Evolutionary conservation across 768 basidiomycete species (phyloP).

Genomic region (Amanita fuliginea): DNA sequence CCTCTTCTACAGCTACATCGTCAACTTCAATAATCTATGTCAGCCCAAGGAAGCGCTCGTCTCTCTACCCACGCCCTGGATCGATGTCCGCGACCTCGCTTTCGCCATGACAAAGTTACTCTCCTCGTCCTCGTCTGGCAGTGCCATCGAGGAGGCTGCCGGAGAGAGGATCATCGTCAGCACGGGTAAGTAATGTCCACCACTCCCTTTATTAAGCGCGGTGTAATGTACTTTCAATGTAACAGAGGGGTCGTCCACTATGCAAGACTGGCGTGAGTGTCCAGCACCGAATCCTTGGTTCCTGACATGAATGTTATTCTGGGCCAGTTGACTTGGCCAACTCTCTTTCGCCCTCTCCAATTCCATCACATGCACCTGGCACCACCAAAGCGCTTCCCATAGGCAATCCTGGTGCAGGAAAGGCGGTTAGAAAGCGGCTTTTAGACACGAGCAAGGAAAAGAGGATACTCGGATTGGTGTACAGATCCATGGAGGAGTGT

Average conservation of each 20-base stretch:
- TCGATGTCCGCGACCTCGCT: conserved; percentile 5
- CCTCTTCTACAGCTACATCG: not conserved
- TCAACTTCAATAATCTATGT: not conserved
- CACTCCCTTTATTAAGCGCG: too few species aligned
- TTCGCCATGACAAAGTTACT: not conserved
- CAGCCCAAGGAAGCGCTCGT: not conserved
- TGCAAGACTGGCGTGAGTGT: conserved; percentile 3
- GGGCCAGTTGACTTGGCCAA: conserved; percentile 4
- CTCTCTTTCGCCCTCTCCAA: conserved; percentile 2
- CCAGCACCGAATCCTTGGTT: too few species aligned
- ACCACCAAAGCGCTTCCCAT: not conserved
- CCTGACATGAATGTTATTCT: too few species aligned
- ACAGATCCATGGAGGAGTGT: conserved; percentile 4
- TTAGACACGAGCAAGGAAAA: conserved; percentile 2
- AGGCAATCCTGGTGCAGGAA: not conserved
- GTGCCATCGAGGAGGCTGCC: not conserved
- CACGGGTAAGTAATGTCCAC: not conserved
- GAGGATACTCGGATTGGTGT: conserved; percentile 1
- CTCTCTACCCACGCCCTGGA: not conserved
- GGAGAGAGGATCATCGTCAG: conserved; percentile 3
- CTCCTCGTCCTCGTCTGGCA: too few species aligned
- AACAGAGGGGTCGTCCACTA: not conserved
- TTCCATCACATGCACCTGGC: not conserved
- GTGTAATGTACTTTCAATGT: too few species aligned
- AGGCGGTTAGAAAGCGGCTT: not conserved